phyloP scores from a whole-genome alignment of 2,329 filamentous ascomycete species.

The Cryphonectria japonica region DNA sequence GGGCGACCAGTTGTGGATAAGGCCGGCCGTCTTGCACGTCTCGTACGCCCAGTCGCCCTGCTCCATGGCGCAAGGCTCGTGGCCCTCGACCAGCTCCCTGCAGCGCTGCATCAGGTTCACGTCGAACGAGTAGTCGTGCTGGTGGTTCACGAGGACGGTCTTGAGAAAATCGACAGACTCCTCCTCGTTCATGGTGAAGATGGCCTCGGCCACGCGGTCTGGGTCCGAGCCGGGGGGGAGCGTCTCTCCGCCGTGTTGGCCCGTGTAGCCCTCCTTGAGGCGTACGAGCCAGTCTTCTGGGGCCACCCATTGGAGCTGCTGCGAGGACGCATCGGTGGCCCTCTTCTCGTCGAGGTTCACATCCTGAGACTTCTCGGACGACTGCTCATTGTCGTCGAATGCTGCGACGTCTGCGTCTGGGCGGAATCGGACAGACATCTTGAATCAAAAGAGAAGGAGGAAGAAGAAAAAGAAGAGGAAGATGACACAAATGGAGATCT shows the following conservation, averaged over 20 bases:
- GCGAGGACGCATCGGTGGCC: background rate
- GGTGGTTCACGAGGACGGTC: constrained; percentile 31
- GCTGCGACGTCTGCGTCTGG: constrained; percentile 6
- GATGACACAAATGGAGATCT: background rate
- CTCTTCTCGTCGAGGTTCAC: constrained; percentile 23
- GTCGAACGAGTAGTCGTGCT: constrained; percentile 38
- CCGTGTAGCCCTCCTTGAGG: constrained; percentile 22
- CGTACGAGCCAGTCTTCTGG: constrained; percentile 22
- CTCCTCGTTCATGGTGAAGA: constrained; percentile 25
- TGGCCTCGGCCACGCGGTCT: constrained; percentile 21
- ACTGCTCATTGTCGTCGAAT: constrained; percentile 3
- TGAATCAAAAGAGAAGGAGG: background rate
- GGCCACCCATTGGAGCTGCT: constrained; percentile 15
- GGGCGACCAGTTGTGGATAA: constrained; percentile 22
- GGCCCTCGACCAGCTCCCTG: constrained; percentile 33
- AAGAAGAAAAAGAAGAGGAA: too few relatives aligned
- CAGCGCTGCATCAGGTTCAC: constrained; percentile 32
- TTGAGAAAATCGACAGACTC: constrained; percentile 17
- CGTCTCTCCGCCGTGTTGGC: constrained; percentile 22
- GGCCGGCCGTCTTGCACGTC: constrained; percentile 33
- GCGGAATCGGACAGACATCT: constrained; percentile 1
- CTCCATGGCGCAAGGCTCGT: constrained; percentile 35
- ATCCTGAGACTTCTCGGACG: constrained; percentile 6
- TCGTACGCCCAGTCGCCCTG: constrained; percentile 37
- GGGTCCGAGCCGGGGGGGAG: constrained; percentile 26